phyloP scores from a whole-genome alignment of 1,139 yeast genomes.

The Saccharomyces hybrid region DNA sequence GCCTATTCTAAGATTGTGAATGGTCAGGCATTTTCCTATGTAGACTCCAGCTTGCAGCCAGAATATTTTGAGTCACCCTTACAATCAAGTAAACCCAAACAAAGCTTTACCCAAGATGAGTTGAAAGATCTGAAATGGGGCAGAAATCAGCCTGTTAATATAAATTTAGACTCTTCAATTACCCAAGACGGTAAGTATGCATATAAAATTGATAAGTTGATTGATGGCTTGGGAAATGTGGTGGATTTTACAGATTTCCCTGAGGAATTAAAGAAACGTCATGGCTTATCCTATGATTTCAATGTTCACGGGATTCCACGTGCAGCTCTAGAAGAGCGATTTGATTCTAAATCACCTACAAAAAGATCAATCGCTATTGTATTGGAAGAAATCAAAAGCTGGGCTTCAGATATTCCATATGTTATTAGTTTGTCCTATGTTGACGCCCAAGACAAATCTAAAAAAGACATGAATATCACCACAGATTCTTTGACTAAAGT shows the following conservation, averaged over 20 bases:
- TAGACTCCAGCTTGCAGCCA: constrained; percentile 44
- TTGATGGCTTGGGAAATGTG: constrained; percentile 69
- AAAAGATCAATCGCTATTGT: constrained; percentile 38
- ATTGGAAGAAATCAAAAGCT: constrained; percentile 25
- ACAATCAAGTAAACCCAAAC: constrained; percentile 18
- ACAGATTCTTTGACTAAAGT: constrained; percentile 8
- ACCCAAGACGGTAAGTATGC: constrained; percentile 53
- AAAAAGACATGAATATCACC: constrained; percentile 26
- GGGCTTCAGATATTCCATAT: constrained; percentile 15
- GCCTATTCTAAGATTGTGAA: constrained; percentile 53
- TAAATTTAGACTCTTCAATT: constrained; percentile 43
- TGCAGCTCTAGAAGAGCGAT: constrained; percentile 35
- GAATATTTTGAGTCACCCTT: constrained; percentile 37
- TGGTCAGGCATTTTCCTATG: constrained; percentile 39
- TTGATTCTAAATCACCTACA: constrained; percentile 38
- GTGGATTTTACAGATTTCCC: constrained; percentile 43
- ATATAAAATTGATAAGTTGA: constrained; percentile 58
- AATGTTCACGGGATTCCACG: constrained; percentile 59
- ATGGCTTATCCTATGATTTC: constrained; percentile 47
- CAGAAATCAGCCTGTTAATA: constrained; percentile 38
- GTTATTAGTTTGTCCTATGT: constrained; percentile 37
- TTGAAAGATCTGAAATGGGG: constrained; percentile 47
- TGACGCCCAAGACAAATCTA: constrained; percentile 30
- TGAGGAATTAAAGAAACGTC: constrained; percentile 31
- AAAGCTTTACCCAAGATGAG: constrained; percentile 28